Percentiles rank a stretch among this genome's conserved stretches.
phyloP scores from a whole-genome alignment of 2,329 filamentous ascomycete genomes.

The Ascochyta rabiei region DNA sequence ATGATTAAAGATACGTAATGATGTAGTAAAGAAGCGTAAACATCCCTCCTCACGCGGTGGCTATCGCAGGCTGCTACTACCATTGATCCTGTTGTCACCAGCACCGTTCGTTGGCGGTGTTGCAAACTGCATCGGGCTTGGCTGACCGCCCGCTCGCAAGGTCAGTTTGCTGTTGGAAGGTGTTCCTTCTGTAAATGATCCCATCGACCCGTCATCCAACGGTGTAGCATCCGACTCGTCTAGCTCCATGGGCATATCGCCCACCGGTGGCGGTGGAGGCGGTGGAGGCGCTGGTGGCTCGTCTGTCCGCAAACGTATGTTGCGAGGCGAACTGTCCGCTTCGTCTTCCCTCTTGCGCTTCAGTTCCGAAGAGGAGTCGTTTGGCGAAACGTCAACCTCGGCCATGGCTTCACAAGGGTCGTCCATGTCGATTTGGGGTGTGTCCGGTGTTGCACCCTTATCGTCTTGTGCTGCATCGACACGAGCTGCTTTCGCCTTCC shows the following conservation, averaged over 20 bases:
- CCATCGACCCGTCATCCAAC: constrained; percentile 30
- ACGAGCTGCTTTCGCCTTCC: constrained; percentile 62
- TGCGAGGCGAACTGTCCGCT: constrained; percentile 39
- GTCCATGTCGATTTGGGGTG: constrained; percentile 18
- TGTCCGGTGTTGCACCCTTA: constrained; percentile 26
- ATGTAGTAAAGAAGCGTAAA: constrained; percentile 7
- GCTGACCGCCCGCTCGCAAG: constrained; percentile 16
- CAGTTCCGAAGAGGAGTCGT: constrained; percentile 36
- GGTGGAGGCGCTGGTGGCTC: constrained; percentile 52
- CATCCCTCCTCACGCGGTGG: neutral
- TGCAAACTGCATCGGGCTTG: constrained; percentile 52
- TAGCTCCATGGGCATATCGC: constrained; percentile 35
- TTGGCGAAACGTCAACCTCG: constrained; percentile 27
- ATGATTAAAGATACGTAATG: constrained; percentile 14
- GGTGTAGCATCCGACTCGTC: constrained; percentile 33
- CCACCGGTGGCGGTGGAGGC: constrained; percentile 49
- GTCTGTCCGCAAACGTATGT: constrained; percentile 37
- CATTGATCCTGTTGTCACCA: constrained; percentile 14
- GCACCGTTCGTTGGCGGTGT: constrained; percentile 50
- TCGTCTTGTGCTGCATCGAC: constrained; percentile 38
- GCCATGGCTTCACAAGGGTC: constrained; percentile 8
- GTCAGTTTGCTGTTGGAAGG: constrained; percentile 10
- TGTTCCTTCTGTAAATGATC: constrained; percentile 1
- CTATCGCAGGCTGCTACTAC: constrained; percentile 7
- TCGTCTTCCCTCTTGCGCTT: constrained; percentile 49